phyloP scores from a whole-genome alignment of 768 basidiomycete genomes.

The Leccinum olivaceopallidum region DNA sequence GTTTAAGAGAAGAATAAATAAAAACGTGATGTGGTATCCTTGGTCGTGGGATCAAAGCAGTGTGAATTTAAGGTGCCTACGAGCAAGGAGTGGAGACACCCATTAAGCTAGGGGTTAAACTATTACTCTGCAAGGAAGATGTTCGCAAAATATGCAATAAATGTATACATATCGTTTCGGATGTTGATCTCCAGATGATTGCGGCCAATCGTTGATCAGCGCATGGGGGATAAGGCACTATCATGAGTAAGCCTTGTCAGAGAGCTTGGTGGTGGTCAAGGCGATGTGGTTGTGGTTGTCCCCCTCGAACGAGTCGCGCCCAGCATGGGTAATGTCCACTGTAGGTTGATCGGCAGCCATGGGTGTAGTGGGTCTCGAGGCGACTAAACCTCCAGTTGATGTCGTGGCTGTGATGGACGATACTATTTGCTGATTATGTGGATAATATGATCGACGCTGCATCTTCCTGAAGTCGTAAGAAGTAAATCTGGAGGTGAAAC shows the following conservation, averaged over 20 bases:
- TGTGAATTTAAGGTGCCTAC: conserved; percentile 5
- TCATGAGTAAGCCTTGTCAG: conserved; percentile 56
- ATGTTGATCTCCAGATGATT: conserved; percentile 3
- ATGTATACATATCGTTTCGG: conserved; percentile 23
- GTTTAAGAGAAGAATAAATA: conserved; percentile 11
- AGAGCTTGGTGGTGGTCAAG: conserved; percentile 40
- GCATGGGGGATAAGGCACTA: conserved; percentile 1
- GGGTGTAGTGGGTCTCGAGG: conserved; percentile 77
- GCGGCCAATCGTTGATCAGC: conserved; percentile 1
- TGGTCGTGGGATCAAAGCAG: conserved; percentile 5
- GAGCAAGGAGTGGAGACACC: conserved; percentile 16
- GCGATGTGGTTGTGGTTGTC: conserved; percentile 39
- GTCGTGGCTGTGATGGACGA: conserved; percentile 71
- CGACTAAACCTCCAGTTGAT: conserved; percentile 66
- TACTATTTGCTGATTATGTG: conserved; percentile 68
- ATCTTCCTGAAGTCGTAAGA: conserved; percentile 92
- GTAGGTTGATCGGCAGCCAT: conserved; percentile 43
- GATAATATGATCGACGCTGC: conserved; percentile 90
- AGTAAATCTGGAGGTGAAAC: conserved; percentile 60
- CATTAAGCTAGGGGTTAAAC: conserved; percentile 23
- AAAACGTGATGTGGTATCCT: conserved; percentile 15
- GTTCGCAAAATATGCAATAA: conserved; percentile 25
- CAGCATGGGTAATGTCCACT: conserved; percentile 44
- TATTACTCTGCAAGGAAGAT: conserved; percentile 20
- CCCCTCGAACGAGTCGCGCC: conserved; percentile 43